phyloP scores from a whole-genome alignment of 2,329 filamentous ascomycete species.

The Tolypocladium inflatum region DNA sequence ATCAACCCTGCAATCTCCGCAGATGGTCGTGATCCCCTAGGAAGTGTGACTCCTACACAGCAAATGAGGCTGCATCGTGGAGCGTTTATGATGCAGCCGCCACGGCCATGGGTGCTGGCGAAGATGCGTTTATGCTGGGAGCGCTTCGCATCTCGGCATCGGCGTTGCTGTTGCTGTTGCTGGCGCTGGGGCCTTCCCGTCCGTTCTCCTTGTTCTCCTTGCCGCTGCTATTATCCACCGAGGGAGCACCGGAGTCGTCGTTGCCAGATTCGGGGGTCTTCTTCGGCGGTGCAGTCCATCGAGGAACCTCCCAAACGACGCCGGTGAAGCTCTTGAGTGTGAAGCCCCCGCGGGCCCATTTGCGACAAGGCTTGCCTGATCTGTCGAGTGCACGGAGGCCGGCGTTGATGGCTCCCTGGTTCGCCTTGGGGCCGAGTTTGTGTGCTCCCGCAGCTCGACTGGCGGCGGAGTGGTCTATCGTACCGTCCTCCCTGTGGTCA shows the following conservation, averaged over 20 bases:
- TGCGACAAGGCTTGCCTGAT: slow-evolving; percentile 82
- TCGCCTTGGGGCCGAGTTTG: slow-evolving; percentile 92
- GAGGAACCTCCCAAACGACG: slow-evolving; percentile 67
- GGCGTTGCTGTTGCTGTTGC: slow-evolving; percentile 30
- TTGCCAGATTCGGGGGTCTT: slow-evolving; percentile 34
- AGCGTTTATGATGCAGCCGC: slow-evolving; percentile 27
- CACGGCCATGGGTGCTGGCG: slow-evolving; percentile 40
- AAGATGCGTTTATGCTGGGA: slow-evolving; percentile 41
- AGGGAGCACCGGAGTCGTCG: slow-evolving; percentile 35
- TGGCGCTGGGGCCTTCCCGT: slow-evolving; percentile 37
- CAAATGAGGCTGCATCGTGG: background rate
- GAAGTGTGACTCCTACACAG: background rate
- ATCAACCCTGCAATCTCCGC: background rate
- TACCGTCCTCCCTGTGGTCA: slow-evolving; percentile 48
- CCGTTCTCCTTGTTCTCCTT: slow-evolving; percentile 58
- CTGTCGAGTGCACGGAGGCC: slow-evolving; percentile 89
- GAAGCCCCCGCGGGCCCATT: slow-evolving; percentile 79
- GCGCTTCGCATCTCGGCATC: slow-evolving; percentile 46
- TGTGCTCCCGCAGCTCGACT: slow-evolving; percentile 48
- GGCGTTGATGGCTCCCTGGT: slow-evolving; percentile 95
- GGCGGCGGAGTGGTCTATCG: slow-evolving; percentile 46
- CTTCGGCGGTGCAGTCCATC: slow-evolving; percentile 71
- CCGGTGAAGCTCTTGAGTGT: slow-evolving; percentile 89
- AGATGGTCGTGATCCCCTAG: background rate
- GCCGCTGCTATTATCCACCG: slow-evolving; percentile 42